Base-by-base conservation (phyloP, 208 protist genomes). In the Balamuthia mandrillaris region DNA sequence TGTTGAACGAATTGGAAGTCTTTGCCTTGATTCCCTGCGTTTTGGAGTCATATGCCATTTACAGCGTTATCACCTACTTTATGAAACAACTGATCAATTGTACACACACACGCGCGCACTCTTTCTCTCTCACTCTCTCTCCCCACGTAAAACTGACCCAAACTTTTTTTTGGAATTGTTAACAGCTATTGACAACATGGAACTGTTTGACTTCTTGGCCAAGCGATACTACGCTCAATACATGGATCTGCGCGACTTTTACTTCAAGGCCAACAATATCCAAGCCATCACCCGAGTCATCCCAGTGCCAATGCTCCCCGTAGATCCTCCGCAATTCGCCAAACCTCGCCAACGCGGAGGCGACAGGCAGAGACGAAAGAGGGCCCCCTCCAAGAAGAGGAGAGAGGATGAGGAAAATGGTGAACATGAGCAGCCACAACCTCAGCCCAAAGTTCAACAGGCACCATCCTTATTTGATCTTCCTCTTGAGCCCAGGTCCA, bases 221-320 rank as follows among this genome's bases (percentile, higher is more conserved):
- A 45, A 81, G 24, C 74, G 74, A 29, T 81, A 81, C 39, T 81
- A 81, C 33, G 39, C 74, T 5, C 74, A 81, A 52, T 81, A 81
- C 74, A 81, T 81, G 51, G 74, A 81, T 39, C 51, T 81, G 21
- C 47, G 74, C n/a, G 74, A 81, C 21, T 81, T 81, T n/a, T 81
- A 81, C 54, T 58, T 42, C 74, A 81, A 63, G 54, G 56, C 37
- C 9, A 63, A 33, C 49, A 61, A 81, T 37, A 81, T 81, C 35
- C n/a, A 65, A 29, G 63, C 21, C 31, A 29, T 81, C 3, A 35
- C 74, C 7, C 27, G n/a, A 5, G 39, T 81, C 27, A 52, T 81
- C 51, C 74, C 74, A 27, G 63, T 81, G 16, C 74, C 74, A 9
- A 63, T 81, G 74, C 49, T 81, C 7, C 74, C 74, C 4, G 51